phyloP scores from a whole-genome alignment of 2,329 filamentous ascomycete species.

The Alternaria tenuissima region DNA sequence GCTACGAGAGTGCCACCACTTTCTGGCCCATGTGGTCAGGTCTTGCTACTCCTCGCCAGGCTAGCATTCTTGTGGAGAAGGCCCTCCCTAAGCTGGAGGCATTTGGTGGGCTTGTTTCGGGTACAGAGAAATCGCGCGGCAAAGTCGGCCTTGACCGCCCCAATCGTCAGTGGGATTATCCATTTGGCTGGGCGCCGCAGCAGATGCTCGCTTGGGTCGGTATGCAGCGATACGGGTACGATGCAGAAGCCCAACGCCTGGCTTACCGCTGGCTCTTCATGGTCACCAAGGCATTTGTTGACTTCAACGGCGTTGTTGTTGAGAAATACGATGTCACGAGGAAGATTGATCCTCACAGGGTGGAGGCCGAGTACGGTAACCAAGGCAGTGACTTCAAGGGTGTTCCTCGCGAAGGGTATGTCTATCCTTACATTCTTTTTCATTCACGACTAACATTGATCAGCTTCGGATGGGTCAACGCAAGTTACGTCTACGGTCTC shows the following conservation, averaged over 20 bases:
- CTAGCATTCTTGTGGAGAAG: conserved; percentile 79
- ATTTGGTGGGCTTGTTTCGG: conserved; percentile 85
- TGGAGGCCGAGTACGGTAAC: conserved; percentile 97
- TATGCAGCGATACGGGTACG: conserved; percentile 88
- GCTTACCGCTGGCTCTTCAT: conserved; percentile 98
- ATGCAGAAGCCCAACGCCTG: conserved; percentile 85
- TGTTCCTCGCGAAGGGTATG: conserved; percentile 93
- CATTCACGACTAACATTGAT: conserved; percentile 31
- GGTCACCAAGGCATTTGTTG: conserved; percentile 97
- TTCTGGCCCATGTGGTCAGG: conserved; percentile 99
- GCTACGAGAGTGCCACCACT: conserved; percentile 90
- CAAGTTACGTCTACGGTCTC: conserved; percentile 93
- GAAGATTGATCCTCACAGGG: conserved; percentile 87
- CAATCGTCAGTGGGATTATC: conserved; percentile 98
- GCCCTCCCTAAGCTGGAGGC: conserved; percentile 89
- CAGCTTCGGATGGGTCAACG: conserved; percentile 98
- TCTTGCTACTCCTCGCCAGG: conserved; percentile 83
- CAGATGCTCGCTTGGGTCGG: conserved; percentile 98
- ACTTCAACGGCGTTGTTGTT: conserved; percentile 97
- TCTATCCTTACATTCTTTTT: conserved; percentile 31
- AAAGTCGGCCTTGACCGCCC: conserved; percentile 80
- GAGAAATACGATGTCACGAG: conserved; percentile 98
- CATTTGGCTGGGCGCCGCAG: conserved; percentile 97
- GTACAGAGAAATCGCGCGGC: conserved; percentile 88
- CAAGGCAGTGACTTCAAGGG: conserved; percentile 96